A percentile compares a stretch with the other conserved stretches of the same genome.
These are phyloP conservation scores for Fusarium setosum DNA, from an alignment of 2,329 filamentous ascomycete species.

Conservation along the genomic window DNA sequence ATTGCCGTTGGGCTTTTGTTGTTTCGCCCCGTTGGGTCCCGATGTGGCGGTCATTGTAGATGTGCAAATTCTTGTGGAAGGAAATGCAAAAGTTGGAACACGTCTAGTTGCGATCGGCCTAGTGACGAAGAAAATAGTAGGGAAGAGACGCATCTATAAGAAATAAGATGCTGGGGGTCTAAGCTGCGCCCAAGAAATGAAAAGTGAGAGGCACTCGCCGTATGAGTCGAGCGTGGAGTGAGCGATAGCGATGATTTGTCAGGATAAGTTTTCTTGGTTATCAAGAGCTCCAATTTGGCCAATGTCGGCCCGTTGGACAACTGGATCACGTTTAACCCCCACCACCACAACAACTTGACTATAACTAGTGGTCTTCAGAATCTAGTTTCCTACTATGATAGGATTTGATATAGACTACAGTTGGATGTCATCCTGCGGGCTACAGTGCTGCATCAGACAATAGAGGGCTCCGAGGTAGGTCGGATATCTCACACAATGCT, in stretches of 20 bases:
- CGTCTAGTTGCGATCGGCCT: slow-evolving; percentile 29
- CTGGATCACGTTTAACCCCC: slow-evolving; percentile 29
- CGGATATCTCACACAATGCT: too few relatives aligned
- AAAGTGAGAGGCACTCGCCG: slow-evolving; percentile 15
- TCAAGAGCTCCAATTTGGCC: background rate
- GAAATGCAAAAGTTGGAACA: slow-evolving; percentile 10
- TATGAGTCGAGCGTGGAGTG: slow-evolving; percentile 38
- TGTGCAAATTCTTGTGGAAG: slow-evolving; percentile 11
- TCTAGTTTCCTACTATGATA: background rate
- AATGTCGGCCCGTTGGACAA: slow-evolving; percentile 32
- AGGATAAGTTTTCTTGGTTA: slow-evolving; percentile 29
- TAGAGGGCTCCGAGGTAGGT: too few relatives aligned
- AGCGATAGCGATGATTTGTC: slow-evolving; percentile 42
- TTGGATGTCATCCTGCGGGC: background rate
- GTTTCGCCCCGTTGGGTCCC: slow-evolving; percentile 24
- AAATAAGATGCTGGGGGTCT: background rate
- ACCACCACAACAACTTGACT: slow-evolving; percentile 28
- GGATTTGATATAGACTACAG: background rate
- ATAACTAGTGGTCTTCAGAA: background rate
- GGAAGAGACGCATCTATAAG: slow-evolving; percentile 37
- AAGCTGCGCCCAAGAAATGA: background rate
- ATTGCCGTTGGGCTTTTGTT: slow-evolving; percentile 47
- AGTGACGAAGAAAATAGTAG: slow-evolving; percentile 19
- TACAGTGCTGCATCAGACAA: too few relatives aligned
- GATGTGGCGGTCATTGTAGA: slow-evolving; percentile 43